A percentile compares a stretch with the other conserved stretches of the same genome.
Conservation (phyloP, 345 rosid species). For the Aquilaria malaccensis region DNA sequence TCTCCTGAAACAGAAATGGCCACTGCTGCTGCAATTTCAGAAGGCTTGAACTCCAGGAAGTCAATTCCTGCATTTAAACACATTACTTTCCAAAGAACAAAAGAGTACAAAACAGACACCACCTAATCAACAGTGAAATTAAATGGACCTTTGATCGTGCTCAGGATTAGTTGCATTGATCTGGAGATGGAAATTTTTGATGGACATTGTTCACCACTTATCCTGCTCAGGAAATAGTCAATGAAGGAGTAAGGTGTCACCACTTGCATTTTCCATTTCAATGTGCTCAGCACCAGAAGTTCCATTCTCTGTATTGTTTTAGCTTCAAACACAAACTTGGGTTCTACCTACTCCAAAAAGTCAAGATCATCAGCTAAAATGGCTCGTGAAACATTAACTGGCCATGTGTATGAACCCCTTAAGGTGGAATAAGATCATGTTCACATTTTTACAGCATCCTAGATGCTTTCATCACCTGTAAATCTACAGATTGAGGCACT, state of each 20-base stretch:
- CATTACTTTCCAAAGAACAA: constrained; percentile 16
- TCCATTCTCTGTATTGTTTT: constrained; percentile 68
- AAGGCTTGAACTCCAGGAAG: constrained; percentile 68
- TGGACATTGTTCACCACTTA: constrained; percentile 31
- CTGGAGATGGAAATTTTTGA: constrained; percentile 21
- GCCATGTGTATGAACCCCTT: not conserved
- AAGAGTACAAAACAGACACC: not conserved
- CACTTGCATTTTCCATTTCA: constrained; percentile 62
- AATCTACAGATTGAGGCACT: constrained; percentile 39
- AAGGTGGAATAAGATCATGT: not conserved
- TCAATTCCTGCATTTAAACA: constrained; percentile 64
- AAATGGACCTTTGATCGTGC: constrained; percentile 37
- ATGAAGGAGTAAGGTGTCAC: constrained; percentile 53
- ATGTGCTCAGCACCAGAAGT: constrained; percentile 40
- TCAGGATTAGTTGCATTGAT: constrained; percentile 45
- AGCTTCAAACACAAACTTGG: constrained; percentile 42
- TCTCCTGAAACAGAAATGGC: constrained; percentile 52
- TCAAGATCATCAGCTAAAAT: constrained; percentile 3
- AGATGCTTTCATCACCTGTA: constrained; percentile 39
- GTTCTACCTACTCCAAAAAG: constrained; percentile 35
- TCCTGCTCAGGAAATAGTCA: constrained; percentile 37
- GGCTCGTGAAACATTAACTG: not conserved
- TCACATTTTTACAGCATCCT: constrained; percentile 4
- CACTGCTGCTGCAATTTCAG: constrained; percentile 74
- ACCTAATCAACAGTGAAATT: not conserved